phyloP scores from a whole-genome alignment of 257 asterid genomes.

The Linaria vulgaris region DNA sequence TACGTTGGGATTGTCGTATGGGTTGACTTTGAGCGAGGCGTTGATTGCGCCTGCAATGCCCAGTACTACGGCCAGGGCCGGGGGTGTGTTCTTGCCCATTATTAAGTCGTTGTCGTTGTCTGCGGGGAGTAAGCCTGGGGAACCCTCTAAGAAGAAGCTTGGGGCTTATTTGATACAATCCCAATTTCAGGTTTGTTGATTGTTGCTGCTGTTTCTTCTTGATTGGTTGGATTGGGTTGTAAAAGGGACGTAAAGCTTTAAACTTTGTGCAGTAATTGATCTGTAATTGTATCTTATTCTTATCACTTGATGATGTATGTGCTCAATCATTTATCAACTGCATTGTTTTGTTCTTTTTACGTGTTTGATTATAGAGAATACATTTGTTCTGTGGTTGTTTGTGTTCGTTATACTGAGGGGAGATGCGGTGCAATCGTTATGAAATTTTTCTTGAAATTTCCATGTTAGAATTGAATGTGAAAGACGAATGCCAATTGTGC shows the following conservation, averaged over 20 bases:
- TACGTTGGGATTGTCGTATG: slow-evolving; percentile 88
- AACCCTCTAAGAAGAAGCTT: slow-evolving; percentile 73
- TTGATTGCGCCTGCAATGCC: slow-evolving; percentile 98
- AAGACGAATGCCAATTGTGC: neutral
- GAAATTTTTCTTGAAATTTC: neutral
- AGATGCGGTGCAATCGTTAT: neutral
- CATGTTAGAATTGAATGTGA: neutral
- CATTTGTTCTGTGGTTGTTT: neutral
- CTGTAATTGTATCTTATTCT: no score
- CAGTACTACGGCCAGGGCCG: slow-evolving; percentile 97
- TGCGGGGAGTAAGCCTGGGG: slow-evolving; percentile 79
- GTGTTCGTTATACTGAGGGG: neutral
- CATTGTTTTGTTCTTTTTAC: neutral
- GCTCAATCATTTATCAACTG: slow-evolving; percentile 1
- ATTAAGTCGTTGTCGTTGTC: slow-evolving; percentile 80
- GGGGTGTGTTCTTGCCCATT: slow-evolving; percentile 90
- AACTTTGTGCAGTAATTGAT: neutral
- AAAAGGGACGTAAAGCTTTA: neutral
- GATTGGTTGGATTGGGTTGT: neutral
- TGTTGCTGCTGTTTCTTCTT: neutral
- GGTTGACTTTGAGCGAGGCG: slow-evolving; percentile 85
- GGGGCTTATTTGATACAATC: slow-evolving; percentile 84
- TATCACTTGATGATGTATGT: neutral
- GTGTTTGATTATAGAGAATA: slow-evolving; percentile 1
- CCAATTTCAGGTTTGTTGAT: slow-evolving; percentile 84